Conservation (phyloP, 495 filamentous ascomycete genomes). For the Aspergillus wentii region DNA sequence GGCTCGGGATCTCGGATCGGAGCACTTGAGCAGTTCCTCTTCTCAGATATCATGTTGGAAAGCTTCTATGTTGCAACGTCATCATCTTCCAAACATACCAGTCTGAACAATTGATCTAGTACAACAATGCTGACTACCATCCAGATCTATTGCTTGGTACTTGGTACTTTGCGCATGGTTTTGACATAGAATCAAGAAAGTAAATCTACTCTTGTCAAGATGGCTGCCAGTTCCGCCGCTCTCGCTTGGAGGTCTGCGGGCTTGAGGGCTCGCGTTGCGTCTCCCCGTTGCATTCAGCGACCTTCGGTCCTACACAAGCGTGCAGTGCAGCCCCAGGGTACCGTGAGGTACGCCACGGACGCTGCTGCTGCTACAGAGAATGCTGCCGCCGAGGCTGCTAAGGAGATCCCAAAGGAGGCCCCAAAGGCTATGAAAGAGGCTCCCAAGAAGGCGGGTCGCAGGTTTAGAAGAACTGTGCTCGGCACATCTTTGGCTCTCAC, state of each 20-base stretch:
- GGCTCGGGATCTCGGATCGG: no score
- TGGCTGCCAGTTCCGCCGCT: conserved; percentile 21
- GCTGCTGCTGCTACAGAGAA: conserved; percentile 11
- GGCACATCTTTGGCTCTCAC: conserved; percentile 51
- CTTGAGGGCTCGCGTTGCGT: conserved; percentile 22
- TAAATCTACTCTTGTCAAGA: no score
- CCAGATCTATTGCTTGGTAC: no score
- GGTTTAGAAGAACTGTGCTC: conserved; percentile 44
- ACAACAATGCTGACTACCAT: no score
- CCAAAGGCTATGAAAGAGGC: conserved; percentile 24
- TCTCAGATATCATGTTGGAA: no score
- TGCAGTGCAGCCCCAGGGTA: conserved; percentile 9
- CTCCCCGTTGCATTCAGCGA: conserved; percentile 20
- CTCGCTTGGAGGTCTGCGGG: conserved; percentile 25
- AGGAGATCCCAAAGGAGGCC: conserved; percentile 6
- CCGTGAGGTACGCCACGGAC: conserved; percentile 28
- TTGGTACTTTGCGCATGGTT: no score
- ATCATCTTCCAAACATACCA: no score
- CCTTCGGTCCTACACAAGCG: conserved; percentile 15
- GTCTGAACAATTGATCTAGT: no score
- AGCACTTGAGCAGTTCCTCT: no score
- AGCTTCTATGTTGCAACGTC: no score
- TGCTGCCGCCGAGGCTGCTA: conserved; percentile 8
- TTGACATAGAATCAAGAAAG: no score
- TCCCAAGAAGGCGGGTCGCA: conserved; percentile 28